Evolutionary conservation across 441 rosid genomes (phyloP).

Genomic region (Pelargonium australe): DNA sequence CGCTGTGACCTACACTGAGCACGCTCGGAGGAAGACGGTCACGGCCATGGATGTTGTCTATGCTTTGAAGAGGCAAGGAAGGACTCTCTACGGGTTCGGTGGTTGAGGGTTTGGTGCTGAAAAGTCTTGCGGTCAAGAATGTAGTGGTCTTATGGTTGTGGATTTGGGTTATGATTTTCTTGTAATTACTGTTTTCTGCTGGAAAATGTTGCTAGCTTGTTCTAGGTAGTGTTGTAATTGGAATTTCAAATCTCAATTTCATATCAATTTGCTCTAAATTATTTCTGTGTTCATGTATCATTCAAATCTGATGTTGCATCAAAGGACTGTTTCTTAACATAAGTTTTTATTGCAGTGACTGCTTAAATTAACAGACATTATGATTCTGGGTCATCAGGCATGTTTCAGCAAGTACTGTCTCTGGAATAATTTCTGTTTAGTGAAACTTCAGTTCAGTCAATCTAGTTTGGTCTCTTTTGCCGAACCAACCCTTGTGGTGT

Average conservation of each 20-base stretch:
- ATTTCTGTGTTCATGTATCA: background rate
- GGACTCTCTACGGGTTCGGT: slow-evolving; percentile 26
- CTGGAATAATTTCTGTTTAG: background rate
- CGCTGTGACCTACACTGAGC: slow-evolving; percentile 25
- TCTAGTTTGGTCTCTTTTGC: background rate
- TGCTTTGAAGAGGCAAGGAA: slow-evolving; percentile 24
- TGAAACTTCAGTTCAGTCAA: background rate
- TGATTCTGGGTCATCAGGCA: too few species aligned
- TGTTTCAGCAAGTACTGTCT: background rate
- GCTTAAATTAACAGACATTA: too few species aligned
- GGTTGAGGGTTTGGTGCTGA: slow-evolving; percentile 8
- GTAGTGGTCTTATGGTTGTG: background rate
- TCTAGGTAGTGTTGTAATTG: background rate
- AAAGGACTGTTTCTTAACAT: too few species aligned
- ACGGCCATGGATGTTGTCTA: slow-evolving; percentile 28
- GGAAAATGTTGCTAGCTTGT: background rate
- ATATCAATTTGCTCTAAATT: background rate
- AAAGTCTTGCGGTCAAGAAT: background rate
- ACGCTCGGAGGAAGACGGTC: slow-evolving; percentile 25
- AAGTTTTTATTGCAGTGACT: too few species aligned
- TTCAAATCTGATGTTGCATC: too few species aligned
- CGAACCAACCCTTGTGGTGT: background rate
- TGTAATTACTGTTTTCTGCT: slow-evolving; percentile 1
- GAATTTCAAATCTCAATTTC: background rate
- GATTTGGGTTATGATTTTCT: background rate